These are phyloP conservation scores for Brassica balearica DNA, from an alignment of 441 rosid species.

Conservation along the genomic window DNA sequence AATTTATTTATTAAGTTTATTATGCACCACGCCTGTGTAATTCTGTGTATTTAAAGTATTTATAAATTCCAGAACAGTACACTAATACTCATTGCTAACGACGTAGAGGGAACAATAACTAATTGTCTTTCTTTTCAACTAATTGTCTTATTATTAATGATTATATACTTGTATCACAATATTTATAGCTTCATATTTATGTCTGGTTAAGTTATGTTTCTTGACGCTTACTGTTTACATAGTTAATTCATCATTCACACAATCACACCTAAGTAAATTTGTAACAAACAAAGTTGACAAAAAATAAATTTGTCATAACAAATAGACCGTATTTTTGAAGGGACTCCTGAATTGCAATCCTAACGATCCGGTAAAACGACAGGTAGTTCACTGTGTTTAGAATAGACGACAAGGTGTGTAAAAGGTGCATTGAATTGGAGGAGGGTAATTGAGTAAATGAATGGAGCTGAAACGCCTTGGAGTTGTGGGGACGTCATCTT, in stretches of 20 bases:
- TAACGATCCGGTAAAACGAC: background rate
- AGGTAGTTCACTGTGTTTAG: background rate
- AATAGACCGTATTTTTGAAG: background rate
- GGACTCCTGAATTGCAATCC: background rate
- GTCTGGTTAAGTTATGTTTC: background rate
- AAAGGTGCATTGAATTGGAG: background rate
- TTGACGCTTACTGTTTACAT: background rate
- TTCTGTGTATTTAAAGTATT: background rate
- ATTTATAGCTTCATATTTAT: too few species aligned
- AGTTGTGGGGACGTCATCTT: constrained; percentile 33
- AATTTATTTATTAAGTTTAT: too few species aligned
- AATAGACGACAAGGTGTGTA: constrained; percentile 18
- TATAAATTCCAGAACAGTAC: background rate
- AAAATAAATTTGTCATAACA: too few species aligned
- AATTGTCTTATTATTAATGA: too few species aligned
- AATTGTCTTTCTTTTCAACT: background rate
- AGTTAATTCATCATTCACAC: background rate
- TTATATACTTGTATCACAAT: too few species aligned
- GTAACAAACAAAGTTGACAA: too few species aligned
- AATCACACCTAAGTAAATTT: background rate
- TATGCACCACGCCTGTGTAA: background rate
- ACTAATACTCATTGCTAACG: too few species aligned
- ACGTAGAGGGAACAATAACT: background rate
- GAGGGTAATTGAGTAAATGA: background rate
- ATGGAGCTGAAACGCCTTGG: constrained; percentile 21